Base-by-base conservation (phyloP, 805 yeast genomes). In the Candida arabinofermentans region DNA sequence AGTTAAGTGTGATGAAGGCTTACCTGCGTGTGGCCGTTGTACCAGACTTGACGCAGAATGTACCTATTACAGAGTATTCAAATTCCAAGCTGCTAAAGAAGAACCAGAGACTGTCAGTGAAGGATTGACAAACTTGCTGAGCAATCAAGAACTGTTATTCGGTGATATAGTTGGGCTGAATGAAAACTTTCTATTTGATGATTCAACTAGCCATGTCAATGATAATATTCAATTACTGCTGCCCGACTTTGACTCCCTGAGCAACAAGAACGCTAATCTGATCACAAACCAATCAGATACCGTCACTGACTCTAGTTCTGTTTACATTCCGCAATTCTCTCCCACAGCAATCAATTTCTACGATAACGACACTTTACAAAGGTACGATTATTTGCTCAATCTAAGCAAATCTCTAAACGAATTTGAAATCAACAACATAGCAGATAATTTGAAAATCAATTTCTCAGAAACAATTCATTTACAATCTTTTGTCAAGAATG, bases 21-120 rank as follows among this genome's bases (percentile, higher is more conserved):
- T 51, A 7, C 67, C 67, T 1, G 48, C 55, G 17, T 67, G 73
- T 39, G 60, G 67, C 50, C 63, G 68, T 34, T 69, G 73, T 40
- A 44, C 54, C 0, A 59, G 62, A 21, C 42, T 66, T 14, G 57
- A 58, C 12, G 57, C 59, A 37, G 53, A 58, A 5, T 69, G 73
- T 44, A 52, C 57, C 1, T 69, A 69, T 41, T 54, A 58, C 36
- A 54, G 63, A 29, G 44, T 47, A 16, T 54, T 49, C 49, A 61
- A 58, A 39, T 52, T 53, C 31, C 61, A 61, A 27, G 47, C 52
- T 18, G 37, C 47, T 2, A n/a, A 33, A 13, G 35, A 33, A 3
- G 26, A 22, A n/a, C 9, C 24, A 21, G 24, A 22, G 10, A 33
- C 24, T 2, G 26, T 19, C 8, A 33, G 50, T 4, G 48, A 49